Conservation (phyloP, 768 basidiomycete species). For the Serendipita sp. region DNA sequence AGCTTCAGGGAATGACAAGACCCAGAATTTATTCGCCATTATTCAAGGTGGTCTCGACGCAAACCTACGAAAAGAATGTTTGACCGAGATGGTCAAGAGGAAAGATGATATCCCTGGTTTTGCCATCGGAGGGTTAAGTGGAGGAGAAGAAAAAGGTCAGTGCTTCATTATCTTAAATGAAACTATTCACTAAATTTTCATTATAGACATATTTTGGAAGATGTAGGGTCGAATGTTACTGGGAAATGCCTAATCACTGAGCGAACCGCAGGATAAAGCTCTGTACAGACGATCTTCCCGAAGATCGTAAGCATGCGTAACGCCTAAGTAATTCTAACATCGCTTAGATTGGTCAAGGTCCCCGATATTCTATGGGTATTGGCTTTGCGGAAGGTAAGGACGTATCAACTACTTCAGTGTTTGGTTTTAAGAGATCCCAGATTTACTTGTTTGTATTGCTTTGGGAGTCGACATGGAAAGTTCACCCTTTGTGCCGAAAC, state of each 20-base stretch:
- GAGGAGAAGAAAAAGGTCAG: constrained; percentile 80
- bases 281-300: constrained; percentile 62
- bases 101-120: constrained; percentile 70
- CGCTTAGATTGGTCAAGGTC: constrained; percentile 31
- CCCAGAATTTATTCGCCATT: constrained; percentile 82
- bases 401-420: neutral
- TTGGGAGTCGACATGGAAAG: constrained; percentile 84
- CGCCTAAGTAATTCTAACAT: neutral
- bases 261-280: constrained; percentile 42
- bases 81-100: constrained; percentile 67
- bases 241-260: neutral
- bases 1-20: constrained; percentile 41
- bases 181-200: neutral
- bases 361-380: constrained; percentile 84
- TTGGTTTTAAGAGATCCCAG: constrained; percentile 21
- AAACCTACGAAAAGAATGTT: constrained; percentile 51
- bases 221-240: constrained; percentile 34
- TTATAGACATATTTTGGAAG: constrained; percentile 63
- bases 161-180: neutral
- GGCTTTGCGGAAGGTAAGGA: constrained; percentile 73
- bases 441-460: constrained; percentile 78
- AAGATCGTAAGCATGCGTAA: constrained; percentile 40
- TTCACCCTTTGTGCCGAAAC: neutral
- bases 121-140: constrained; percentile 74
- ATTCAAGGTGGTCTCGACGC: constrained; percentile 76